phyloP scores from a whole-genome alignment of 345 rosid species.

The Aegle marmelos region DNA sequence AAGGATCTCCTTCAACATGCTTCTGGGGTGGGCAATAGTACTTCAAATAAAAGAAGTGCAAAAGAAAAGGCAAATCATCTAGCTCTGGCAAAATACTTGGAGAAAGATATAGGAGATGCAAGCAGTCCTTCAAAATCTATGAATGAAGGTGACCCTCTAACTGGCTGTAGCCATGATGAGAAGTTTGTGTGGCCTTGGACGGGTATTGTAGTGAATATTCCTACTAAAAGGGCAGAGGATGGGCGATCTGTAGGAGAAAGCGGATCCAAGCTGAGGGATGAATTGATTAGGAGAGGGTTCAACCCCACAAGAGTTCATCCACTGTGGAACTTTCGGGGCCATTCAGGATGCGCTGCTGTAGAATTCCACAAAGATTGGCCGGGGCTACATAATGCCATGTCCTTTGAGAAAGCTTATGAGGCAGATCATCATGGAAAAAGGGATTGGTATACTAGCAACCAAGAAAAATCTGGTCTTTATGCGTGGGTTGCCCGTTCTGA shows the following conservation, averaged over 20 bases:
- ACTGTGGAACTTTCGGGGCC: slow-evolving; percentile 80
- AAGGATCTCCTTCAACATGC: slow-evolving; percentile 91
- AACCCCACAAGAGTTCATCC: slow-evolving; percentile 83
- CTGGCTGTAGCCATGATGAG: slow-evolving; percentile 53
- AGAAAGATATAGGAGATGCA: slow-evolving; percentile 39
- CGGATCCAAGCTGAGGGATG: slow-evolving; percentile 85
- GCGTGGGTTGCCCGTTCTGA: slow-evolving; percentile 95
- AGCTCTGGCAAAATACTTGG: slow-evolving; percentile 74
- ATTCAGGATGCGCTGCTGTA: slow-evolving; percentile 81
- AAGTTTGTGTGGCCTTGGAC: slow-evolving; percentile 85
- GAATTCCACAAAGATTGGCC: slow-evolving; percentile 93
- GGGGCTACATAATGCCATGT: slow-evolving; percentile 83
- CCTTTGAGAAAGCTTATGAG: slow-evolving; percentile 83
- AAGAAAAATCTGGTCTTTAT: slow-evolving; percentile 55
- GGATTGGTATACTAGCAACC: slow-evolving; percentile 52
- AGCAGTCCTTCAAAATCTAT: slow-evolving; percentile 34
- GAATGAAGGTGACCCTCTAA: slow-evolving; percentile 25
- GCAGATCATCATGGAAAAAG: slow-evolving; percentile 76
- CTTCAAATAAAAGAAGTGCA: slow-evolving; percentile 60
- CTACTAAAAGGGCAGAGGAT: slow-evolving; percentile 55
- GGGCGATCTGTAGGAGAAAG: slow-evolving; percentile 75
- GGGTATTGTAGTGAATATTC: slow-evolving; percentile 82
- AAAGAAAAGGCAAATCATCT: slow-evolving; percentile 82
- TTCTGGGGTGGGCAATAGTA: slow-evolving; percentile 85
- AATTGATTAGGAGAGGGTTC: slow-evolving; percentile 68